Base-by-base conservation (phyloP, 805 yeast species). In the Kuraishia piskuri region DNA sequence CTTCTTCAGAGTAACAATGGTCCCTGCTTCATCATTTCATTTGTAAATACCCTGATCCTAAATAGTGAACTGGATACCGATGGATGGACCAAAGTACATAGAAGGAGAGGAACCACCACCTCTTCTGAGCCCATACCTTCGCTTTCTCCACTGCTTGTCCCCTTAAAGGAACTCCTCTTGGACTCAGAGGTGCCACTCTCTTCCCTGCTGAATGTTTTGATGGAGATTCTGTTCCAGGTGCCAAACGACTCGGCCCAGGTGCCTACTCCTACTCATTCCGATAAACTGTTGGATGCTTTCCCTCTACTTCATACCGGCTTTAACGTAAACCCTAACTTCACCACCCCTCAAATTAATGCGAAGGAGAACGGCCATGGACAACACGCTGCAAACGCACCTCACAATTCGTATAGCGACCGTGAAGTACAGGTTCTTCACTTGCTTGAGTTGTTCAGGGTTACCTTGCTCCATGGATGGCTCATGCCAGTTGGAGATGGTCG, bases 391-490 rank as follows among this genome's bases (percentile, higher is more conserved):
- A n/a, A n/a, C n/a, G n/a, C n/a, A n/a, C n/a, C n/a, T n/a, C n/a
- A n/a, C n/a, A n/a, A n/a, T n/a, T 17, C 8, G 12, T 19, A 45
- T 14, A 25, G 46, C n/a, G 51, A 31, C 6, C 20, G 22, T 19
- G 54, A 57, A 44, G 51, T 52, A 1, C 48, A 49, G 19, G 36
- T 69, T 3, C 52, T 53, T 12, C 40, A 53, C 3, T 50, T 69
- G 19, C 50, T 69, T 19, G 45, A 51, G 1, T 36, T 66, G 12
- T 65, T 68, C 46, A 56, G 55, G 7, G 49, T 68, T 8, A 63
- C 65, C 48, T 75, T 91, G 46, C 82, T 81, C 2, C 98, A 92
- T 66, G 97, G 96, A 1, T 91, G 97, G 96, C 71, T 84, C 23
- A 70, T 80, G n/a, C 77, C 77, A 50, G 45, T 45, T 12, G 44